Conservation (phyloP, 2,329 filamentous ascomycete species). For the Endoconidiophora laricicola region DNA sequence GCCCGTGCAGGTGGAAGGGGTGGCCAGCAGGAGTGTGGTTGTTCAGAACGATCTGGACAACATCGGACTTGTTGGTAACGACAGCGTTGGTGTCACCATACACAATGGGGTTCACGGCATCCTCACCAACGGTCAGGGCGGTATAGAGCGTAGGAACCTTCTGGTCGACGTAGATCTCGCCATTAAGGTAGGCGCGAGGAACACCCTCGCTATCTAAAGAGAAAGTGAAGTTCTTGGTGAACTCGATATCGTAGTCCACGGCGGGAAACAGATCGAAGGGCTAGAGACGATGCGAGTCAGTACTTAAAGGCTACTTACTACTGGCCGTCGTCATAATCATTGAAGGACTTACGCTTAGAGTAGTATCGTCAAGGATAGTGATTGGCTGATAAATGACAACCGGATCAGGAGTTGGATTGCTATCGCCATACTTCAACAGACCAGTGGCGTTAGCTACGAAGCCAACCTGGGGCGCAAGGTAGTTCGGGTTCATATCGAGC, state of each 20-base stretch:
- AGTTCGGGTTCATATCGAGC: slow-evolving; percentile 28
- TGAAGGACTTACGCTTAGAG: slow-evolving; percentile 27
- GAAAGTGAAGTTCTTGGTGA: slow-evolving; percentile 31
- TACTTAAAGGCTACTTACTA: not conserved
- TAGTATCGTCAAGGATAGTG: slow-evolving; percentile 57
- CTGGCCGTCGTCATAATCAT: not conserved
- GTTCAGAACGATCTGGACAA: slow-evolving; percentile 33
- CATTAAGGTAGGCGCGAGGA: slow-evolving; percentile 26
- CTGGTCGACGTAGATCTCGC: slow-evolving; percentile 43
- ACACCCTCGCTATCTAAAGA: slow-evolving; percentile 44
- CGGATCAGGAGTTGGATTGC: slow-evolving; percentile 16
- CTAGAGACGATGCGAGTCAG: slow-evolving; percentile 15
- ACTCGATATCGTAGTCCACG: slow-evolving; percentile 10
- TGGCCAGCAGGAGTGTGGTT: slow-evolving; percentile 33
- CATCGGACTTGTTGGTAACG: slow-evolving; percentile 22
- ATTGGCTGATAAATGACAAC: slow-evolving; percentile 33
- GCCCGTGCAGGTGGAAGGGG: slow-evolving; percentile 37
- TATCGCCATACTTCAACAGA: slow-evolving; percentile 24
- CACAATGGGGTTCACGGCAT: slow-evolving; percentile 25
- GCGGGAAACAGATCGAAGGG: slow-evolving; percentile 44
- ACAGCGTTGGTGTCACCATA: slow-evolving; percentile 29
- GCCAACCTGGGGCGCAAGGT: slow-evolving; percentile 14
- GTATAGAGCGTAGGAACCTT: slow-evolving; percentile 58
- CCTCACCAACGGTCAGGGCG: slow-evolving; percentile 38
- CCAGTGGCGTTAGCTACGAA: slow-evolving; percentile 28